Conservation (phyloP, 2,329 filamentous ascomycete species). For the Trichoderma sp. region DNA sequence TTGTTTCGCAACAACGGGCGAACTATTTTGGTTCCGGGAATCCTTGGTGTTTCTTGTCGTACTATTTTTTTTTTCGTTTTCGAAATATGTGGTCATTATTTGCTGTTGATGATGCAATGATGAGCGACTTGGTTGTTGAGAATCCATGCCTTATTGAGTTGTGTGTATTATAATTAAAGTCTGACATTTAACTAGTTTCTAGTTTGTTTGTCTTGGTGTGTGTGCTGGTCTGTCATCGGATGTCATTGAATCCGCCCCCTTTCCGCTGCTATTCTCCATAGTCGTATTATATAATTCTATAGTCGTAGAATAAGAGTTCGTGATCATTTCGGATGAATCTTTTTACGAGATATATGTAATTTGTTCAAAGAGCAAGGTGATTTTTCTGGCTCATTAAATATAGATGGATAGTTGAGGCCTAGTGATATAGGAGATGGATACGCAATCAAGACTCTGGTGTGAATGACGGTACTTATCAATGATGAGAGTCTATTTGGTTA, state of each 20-base stretch:
- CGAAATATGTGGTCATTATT: not conserved
- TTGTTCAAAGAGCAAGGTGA: not conserved
- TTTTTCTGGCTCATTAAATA: not conserved
- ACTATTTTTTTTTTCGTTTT: not conserved
- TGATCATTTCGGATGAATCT: not conserved
- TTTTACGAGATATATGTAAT: not conserved
- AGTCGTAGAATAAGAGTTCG: not conserved
- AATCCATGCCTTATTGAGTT: not conserved
- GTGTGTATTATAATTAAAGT: not conserved
- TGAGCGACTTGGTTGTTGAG: not conserved
- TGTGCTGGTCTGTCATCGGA: not conserved
- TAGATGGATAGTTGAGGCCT: not conserved
- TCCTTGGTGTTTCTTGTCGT: not conserved
- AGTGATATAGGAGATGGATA: not conserved
- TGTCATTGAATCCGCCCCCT: not conserved
- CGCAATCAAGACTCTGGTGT: not conserved
- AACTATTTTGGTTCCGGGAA: not conserved
- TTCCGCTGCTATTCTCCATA: not conserved
- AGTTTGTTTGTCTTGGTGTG: not conserved
- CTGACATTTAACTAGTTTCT: not conserved
- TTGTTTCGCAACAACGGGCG: not conserved
- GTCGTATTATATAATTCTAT: not conserved
- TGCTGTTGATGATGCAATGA: not conserved
- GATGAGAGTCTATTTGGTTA: rapidly evolving
- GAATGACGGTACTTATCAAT: not conserved